Evolutionary conservation across 805 yeast genomes (phyloP).

Genomic region (Nakazawaea peltata): DNA sequence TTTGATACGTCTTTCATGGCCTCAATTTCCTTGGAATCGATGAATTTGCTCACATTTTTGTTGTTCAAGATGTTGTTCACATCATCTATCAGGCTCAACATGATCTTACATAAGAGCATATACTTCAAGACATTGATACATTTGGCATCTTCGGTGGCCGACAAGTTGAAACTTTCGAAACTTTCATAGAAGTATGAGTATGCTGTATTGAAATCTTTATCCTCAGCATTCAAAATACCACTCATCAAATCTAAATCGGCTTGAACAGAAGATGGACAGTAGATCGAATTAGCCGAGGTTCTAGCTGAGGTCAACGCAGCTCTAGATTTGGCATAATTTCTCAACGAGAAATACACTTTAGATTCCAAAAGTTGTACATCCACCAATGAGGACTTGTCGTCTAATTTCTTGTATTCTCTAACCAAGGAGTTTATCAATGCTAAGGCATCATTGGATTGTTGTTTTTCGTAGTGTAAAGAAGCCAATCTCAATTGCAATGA

Average conservation of each 20-base stretch:
- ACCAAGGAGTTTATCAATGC: slow-evolving; percentile 64
- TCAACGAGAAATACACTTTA: slow-evolving; percentile 81
- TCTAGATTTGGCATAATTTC: slow-evolving; percentile 84
- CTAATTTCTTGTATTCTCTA: slow-evolving; percentile 84
- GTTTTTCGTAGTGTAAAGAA: slow-evolving; percentile 59
- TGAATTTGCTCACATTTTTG: slow-evolving; percentile 36
- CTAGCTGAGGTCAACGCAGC: slow-evolving; percentile 93
- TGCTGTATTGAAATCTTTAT: slow-evolving; percentile 93
- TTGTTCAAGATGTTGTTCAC: slow-evolving; percentile 69
- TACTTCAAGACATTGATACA: slow-evolving; percentile 81
- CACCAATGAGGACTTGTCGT: slow-evolving; percentile 90
- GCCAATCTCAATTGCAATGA: slow-evolving; percentile 80
- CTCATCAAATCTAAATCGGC: slow-evolving; percentile 94
- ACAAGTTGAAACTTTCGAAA: slow-evolving; percentile 75
- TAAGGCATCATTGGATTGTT: slow-evolving; percentile 60
- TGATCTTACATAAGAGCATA: slow-evolving; percentile 86
- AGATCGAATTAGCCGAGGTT: slow-evolving; percentile 95
- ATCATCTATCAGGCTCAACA: slow-evolving; percentile 84
- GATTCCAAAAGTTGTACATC: slow-evolving; percentile 93
- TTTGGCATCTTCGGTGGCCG: slow-evolving; percentile 37
- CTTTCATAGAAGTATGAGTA: slow-evolving; percentile 93
- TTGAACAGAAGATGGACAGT: slow-evolving; percentile 88
- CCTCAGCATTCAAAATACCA: slow-evolving; percentile 94
- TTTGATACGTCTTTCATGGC: slow-evolving; percentile 92
- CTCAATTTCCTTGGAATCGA: slow-evolving; percentile 76